Evolutionary conservation across 2,329 filamentous ascomycete species (phyloP).

Genomic region (Penicillium sp.): DNA sequence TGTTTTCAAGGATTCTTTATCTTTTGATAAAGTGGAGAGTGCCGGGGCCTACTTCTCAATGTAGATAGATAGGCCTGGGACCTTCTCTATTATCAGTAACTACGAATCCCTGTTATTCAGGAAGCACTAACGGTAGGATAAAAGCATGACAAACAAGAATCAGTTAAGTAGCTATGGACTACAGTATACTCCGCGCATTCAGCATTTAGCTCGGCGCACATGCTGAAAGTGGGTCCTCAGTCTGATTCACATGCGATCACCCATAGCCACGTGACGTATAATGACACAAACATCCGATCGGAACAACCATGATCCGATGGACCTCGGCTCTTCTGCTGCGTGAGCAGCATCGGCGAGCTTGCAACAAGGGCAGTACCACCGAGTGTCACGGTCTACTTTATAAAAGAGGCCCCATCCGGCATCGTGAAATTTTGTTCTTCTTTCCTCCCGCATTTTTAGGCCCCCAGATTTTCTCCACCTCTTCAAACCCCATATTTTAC

Average conservation of each 20-base stretch:
- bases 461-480: background rate
- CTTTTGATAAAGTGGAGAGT: no score
- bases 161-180: background rate
- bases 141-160: no score
- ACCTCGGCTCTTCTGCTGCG: background rate
- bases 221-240: background rate
- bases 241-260: constrained; percentile 1
- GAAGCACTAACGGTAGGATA: no score
- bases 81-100: no score
- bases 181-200: background rate
- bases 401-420: background rate
- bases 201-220: background rate
- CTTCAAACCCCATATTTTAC: background rate
- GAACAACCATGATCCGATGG: constrained; percentile 1
- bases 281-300: background rate
- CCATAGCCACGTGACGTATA: background rate
- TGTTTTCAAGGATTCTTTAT: no score
- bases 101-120: no score
- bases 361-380: constrained; percentile 3
- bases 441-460: background rate
- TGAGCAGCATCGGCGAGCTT: background rate
- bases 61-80: no score
- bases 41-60: no score
- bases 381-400: background rate
- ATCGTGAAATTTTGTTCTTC: background rate